A percentile compares a stretch with the other conserved stretches of the same genome.
These are phyloP conservation scores for Cryptococcus maquisensis DNA, from an alignment of 1,284 basidiomycete genomes.

Conservation along the genomic window DNA sequence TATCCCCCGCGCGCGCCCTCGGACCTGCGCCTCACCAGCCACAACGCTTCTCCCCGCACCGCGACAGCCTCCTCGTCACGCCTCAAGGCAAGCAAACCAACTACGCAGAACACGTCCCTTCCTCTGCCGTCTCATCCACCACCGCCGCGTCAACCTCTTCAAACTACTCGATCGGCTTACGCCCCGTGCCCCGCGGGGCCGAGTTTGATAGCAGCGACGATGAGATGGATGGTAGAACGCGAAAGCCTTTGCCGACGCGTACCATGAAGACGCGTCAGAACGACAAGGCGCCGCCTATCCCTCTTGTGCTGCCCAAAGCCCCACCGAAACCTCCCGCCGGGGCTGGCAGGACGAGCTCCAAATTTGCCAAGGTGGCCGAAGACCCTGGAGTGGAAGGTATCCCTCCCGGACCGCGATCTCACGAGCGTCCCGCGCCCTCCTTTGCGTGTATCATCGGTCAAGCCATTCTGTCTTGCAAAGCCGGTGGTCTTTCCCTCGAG, in stretches of 20 bases:
- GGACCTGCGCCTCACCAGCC: constrained; percentile 37
- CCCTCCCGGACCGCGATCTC: constrained; percentile 75
- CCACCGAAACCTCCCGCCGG: constrained; percentile 15
- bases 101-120: constrained; percentile 16
- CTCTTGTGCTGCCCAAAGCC: constrained; percentile 8
- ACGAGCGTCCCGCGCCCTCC: constrained; percentile 71
- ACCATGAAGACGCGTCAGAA: constrained; percentile 23
- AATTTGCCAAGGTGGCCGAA: constrained; percentile 41
- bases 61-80: constrained; percentile 24
- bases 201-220: constrained; percentile 32
- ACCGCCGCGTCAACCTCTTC: constrained; percentile 12
- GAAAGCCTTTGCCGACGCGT: constrained; percentile 18
- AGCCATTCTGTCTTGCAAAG: constrained; percentile 78
- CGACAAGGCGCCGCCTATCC: not conserved
- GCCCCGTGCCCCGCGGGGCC: not conserved
- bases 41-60: constrained; percentile 28
- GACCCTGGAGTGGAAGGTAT: constrained; percentile 53
- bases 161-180: not conserved
- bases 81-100: constrained; percentile 22
- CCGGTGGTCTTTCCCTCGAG: constrained; percentile 81
- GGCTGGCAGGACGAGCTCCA: constrained; percentile 34
- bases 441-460: constrained; percentile 96
- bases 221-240: constrained; percentile 39
- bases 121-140: constrained; percentile 24
- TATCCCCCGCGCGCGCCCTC: constrained; percentile 43